Evolutionary conservation across 371 early-diverging fungal genomes (phyloP).

Genomic region (Syncephalis fuscata): DNA sequence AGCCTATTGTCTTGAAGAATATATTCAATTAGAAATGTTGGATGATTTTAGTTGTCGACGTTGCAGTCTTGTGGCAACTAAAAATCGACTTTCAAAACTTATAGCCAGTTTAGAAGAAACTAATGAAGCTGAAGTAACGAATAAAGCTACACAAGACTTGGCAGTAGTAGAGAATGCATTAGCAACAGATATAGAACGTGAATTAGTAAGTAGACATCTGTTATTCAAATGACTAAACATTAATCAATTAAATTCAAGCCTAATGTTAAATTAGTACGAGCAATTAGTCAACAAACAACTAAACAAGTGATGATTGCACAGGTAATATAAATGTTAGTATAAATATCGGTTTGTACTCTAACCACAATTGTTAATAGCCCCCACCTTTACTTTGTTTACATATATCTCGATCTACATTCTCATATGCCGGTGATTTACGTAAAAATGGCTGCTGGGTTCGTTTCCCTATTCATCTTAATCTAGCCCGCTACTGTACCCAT

Average conservation of each 20-base stretch:
- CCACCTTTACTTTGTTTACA: slow-evolving; percentile 56
- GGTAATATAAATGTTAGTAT: background rate
- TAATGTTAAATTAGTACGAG: slow-evolving; percentile 12
- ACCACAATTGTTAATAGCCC: slow-evolving; percentile 17
- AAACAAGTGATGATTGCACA: slow-evolving; percentile 43
- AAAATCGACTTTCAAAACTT: background rate
- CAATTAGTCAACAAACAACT: slow-evolving; percentile 22
- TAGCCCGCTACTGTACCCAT: slow-evolving; percentile 42
- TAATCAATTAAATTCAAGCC: slow-evolving; percentile 2
- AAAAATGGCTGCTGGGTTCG: slow-evolving; percentile 63
- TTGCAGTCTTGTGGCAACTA: slow-evolving; percentile 43
- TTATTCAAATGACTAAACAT: background rate
- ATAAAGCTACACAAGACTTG: background rate
- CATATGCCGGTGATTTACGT: slow-evolving; percentile 37
- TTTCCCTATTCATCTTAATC: slow-evolving; percentile 52
- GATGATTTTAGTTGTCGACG: slow-evolving; percentile 58
- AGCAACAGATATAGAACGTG: slow-evolving; percentile 10
- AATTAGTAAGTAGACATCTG: slow-evolving; percentile 2
- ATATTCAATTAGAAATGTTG: slow-evolving; percentile 50
- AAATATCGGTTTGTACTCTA: background rate
- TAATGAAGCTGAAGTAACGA: background rate
- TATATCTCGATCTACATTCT: slow-evolving; percentile 54
- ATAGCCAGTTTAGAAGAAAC: background rate
- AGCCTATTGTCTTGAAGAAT: slow-evolving; percentile 43
- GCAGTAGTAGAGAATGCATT: background rate